Percentiles rank a stretch among this genome's conserved stretches.
Evolutionary conservation across 306 rosid species (phyloP).

Genomic region (Acacia crassicarpa): DNA sequence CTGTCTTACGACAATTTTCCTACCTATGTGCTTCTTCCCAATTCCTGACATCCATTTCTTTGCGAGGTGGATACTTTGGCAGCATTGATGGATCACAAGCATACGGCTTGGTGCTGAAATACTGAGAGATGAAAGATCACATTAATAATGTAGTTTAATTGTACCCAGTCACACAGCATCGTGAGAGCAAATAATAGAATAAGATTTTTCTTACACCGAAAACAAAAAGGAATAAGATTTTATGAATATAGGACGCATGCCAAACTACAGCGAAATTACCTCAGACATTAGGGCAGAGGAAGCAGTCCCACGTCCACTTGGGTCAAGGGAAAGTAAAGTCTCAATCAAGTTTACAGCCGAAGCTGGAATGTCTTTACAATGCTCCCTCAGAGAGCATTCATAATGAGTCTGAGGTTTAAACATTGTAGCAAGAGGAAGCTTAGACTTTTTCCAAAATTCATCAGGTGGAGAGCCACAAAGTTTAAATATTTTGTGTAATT

Average conservation of each 20-base stretch:
- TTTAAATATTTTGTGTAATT: conserved; percentile 91
- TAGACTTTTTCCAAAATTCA: conserved; percentile 78
- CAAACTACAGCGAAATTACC: conserved; percentile 43
- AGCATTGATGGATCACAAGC: conserved; percentile 79
- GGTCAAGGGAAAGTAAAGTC: conserved; percentile 74
- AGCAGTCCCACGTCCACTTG: conserved; percentile 82
- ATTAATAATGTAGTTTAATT: conserved; percentile 22
- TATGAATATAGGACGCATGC: background rate
- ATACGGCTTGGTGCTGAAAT: conserved; percentile 78
- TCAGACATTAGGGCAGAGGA: conserved; percentile 89
- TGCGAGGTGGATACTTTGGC: conserved; percentile 92
- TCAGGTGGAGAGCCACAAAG: conserved; percentile 94
- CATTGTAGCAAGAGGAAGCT: conserved; percentile 95
- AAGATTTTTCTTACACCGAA: background rate
- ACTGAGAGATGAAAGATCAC: conserved; percentile 50
- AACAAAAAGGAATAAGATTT: no score
- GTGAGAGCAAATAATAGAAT: background rate
- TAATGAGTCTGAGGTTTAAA: conserved; percentile 80
- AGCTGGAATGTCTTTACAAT: conserved; percentile 66
- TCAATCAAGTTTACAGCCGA: conserved; percentile 63
- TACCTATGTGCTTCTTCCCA: conserved; percentile 64
- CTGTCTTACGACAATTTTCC: background rate
- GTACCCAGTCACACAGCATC: background rate
- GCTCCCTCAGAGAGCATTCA: conserved; percentile 64
- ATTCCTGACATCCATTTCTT: conserved; percentile 85